Base-by-base conservation (phyloP, 1,284 basidiomycete genomes). In the Tetrapyrgos nigripes region DNA sequence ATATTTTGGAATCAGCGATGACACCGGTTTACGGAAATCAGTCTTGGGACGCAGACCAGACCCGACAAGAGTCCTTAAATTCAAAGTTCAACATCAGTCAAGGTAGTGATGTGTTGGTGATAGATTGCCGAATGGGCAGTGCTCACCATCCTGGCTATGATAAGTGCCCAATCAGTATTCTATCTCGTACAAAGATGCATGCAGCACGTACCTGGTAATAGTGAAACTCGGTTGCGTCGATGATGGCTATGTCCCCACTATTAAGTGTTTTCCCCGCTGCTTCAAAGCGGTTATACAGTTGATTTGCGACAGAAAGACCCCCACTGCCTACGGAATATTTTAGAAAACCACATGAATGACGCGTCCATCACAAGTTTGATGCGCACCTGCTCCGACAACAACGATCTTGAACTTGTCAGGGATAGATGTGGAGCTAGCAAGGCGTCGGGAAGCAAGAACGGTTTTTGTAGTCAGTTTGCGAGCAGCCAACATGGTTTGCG, bases 61-160 rank as follows among this genome's bases (percentile, higher is more conserved):
- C 26, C 95, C 96, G 43, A 96, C 96, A 24, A 98, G 85, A 2
- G 96, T 97, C 96, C 93, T 94, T 53, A 5, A 58, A 47, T 57
- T 37, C 19, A 9, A 37, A 23, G 27, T 17, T 29, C 46, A 17
- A 55, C 31, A 11, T 40, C 37, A 40, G 37, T 40, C 37, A n/a
- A 5, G n/a, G n/a, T n/a, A n/a, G n/a, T n/a, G n/a, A n/a, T n/a
- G n/a, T 14, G 14, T 9, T 40, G 8, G 13, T 40, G 37, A 40
- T 40, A 4, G 17, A 40, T 44, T 62, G 45, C 4, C 13, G 27
- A 35, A 54, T 10, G 24, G 27, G 40, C n/a, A 33, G 26, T 50
- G 33, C 80, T 66, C 67, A 91, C 89, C 91, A 94, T 72, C 92
- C 93, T 23, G 93, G 93, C 85, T 94, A n/a, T n/a, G 50, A 63